phyloP scores from a whole-genome alignment of 495 filamentous ascomycete genomes.

The Friedmanniomyces endolithicus region DNA sequence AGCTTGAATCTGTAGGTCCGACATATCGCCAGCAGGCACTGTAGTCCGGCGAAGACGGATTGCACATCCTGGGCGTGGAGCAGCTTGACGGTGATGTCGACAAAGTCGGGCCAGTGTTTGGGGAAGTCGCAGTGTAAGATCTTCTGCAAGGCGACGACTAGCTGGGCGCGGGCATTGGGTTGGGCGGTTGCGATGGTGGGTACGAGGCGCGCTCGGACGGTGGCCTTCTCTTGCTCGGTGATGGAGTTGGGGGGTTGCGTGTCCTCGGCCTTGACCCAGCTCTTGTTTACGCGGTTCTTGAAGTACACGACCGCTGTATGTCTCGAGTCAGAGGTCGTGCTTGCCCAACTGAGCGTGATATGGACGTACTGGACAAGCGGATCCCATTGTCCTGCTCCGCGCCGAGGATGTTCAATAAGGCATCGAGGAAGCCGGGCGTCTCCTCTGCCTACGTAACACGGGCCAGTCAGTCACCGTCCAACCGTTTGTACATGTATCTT shows the following conservation, averaged over 20 bases:
- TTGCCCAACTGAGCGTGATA: not conserved
- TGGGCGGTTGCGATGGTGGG: constrained; percentile 74
- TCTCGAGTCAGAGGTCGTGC: constrained; percentile 10
- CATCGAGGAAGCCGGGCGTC: constrained; percentile 78
- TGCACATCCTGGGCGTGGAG: constrained; percentile 68
- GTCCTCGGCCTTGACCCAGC: constrained; percentile 73
- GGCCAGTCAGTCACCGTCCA: not conserved
- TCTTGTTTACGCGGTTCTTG: constrained; percentile 88
- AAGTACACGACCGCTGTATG: constrained; percentile 82
- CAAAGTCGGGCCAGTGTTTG: constrained; percentile 79
- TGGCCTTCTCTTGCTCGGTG: constrained; percentile 76
- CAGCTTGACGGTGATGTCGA: constrained; percentile 79
- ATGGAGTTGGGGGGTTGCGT: constrained; percentile 46
- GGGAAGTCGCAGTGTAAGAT: constrained; percentile 93
- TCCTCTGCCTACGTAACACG: constrained; percentile 68
- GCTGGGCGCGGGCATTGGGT: constrained; percentile 70
- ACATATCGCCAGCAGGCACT: constrained; percentile 87
- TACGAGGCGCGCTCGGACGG: constrained; percentile 73
- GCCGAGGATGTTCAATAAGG: constrained; percentile 79
- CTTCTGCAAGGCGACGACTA: constrained; percentile 87
- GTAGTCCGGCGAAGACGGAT: constrained; percentile 82
- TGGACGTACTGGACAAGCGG: constrained; percentile 67
- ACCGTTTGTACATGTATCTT: not conserved
- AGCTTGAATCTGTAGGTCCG: constrained; percentile 89
- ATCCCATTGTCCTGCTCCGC: constrained; percentile 71